phyloP scores from a whole-genome alignment of 306 rosid species.

The Biancaea sappan region DNA sequence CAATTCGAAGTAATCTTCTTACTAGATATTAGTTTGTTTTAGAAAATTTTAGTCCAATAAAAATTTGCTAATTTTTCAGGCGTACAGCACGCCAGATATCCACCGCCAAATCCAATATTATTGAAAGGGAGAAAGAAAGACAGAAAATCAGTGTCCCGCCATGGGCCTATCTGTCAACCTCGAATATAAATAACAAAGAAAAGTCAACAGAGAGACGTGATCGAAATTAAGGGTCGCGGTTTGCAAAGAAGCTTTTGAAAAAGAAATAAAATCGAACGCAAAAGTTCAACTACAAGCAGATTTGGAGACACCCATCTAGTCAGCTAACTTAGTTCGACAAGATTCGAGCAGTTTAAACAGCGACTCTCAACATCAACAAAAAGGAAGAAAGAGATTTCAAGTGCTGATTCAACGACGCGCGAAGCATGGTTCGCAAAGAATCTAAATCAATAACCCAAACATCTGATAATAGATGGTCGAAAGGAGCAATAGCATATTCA shows the following conservation, averaged over 20 bases:
- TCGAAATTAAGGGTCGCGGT: constrained; percentile 27
- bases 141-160: not conserved
- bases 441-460: not conserved
- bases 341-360: not conserved
- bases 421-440: constrained; percentile 1
- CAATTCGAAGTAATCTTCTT: not conserved
- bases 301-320: not conserved
- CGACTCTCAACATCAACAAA: not conserved
- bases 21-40: not conserved
- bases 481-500: constrained; percentile 10
- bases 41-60: not conserved
- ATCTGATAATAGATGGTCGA: not conserved
- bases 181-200: constrained; percentile 17
- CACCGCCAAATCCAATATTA: not conserved
- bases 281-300: not conserved
- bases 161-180: constrained; percentile 20
- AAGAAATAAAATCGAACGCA: not conserved
- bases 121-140: not conserved
- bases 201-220: constrained; percentile 12
- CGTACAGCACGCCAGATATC: not conserved
- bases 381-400: not conserved
- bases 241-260: not conserved
- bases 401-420: not conserved
- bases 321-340: not conserved
- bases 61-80: not conserved